Evolutionary conservation across 2,329 filamentous ascomycete species (phyloP).

Genomic region (Fusarium tjaetaba): DNA sequence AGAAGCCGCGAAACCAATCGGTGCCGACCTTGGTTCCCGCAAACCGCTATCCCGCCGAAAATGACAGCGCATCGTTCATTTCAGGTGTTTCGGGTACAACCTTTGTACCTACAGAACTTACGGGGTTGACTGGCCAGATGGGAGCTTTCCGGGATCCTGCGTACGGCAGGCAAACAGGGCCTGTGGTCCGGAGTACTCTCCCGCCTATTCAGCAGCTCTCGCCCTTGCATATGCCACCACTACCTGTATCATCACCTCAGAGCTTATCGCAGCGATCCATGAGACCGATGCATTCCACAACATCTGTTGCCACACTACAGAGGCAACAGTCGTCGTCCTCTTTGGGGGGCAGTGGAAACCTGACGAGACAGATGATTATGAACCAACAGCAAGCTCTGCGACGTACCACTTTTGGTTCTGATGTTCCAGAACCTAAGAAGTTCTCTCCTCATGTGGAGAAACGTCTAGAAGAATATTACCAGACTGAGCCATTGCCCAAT

Average conservation of each 20-base stretch:
- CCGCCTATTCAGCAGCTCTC: slow-evolving; percentile 36
- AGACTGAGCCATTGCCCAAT: slow-evolving; percentile 58
- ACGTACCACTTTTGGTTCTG: slow-evolving; percentile 52
- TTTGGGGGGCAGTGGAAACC: slow-evolving; percentile 36
- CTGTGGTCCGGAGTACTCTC: slow-evolving; percentile 13
- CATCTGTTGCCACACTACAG: slow-evolving; percentile 38
- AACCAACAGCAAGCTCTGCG: slow-evolving; percentile 57
- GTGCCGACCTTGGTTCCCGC: slow-evolving; percentile 39
- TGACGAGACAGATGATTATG: slow-evolving; percentile 55
- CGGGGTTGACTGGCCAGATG: slow-evolving; percentile 30
- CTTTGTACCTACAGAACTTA: slow-evolving; percentile 45
- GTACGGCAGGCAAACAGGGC: slow-evolving; percentile 27
- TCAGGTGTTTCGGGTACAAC: slow-evolving; percentile 50
- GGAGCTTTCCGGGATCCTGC: slow-evolving; percentile 35
- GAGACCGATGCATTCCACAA: slow-evolving; percentile 37
- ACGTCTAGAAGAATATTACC: slow-evolving; percentile 64
- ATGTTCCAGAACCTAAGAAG: slow-evolving; percentile 55
- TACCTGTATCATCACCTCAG: slow-evolving; percentile 37
- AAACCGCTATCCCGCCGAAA: slow-evolving; percentile 33
- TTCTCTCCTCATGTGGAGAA: slow-evolving; percentile 61
- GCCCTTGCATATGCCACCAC: slow-evolving; percentile 25
- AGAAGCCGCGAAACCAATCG: slow-evolving; percentile 40
- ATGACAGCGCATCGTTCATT: slow-evolving; percentile 45
- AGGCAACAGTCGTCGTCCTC: slow-evolving; percentile 37
- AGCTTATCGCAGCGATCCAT: slow-evolving; percentile 28